phyloP scores from a whole-genome alignment of 1,139 yeast species.

The Kodamaea anthophila region DNA sequence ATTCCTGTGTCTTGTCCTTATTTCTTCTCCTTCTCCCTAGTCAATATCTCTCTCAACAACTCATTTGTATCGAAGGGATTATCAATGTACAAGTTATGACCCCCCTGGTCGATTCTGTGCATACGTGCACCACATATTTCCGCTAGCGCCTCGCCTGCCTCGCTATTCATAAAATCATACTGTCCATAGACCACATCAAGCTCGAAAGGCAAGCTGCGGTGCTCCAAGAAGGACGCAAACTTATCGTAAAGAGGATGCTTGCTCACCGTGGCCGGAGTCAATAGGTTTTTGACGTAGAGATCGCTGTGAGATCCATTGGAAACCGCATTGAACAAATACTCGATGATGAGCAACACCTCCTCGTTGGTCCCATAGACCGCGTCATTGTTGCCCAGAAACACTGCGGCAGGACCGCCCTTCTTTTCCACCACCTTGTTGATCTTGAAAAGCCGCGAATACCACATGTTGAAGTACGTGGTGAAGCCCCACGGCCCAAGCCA shows the following conservation, averaged over 20 bases:
- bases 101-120: constrained; percentile 34
- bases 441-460: constrained; percentile 40
- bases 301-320: constrained; percentile 60
- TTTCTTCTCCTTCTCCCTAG: no score
- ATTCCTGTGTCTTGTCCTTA: no score
- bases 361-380: constrained; percentile 34
- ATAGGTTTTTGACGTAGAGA: constrained; percentile 53
- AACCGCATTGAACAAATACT: constrained; percentile 56
- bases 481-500: constrained; percentile 50
- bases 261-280: constrained; percentile 75
- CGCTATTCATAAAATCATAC: constrained; percentile 79
- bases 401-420: constrained; percentile 26
- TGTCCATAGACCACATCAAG: constrained; percentile 69
- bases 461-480: constrained; percentile 34
- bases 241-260: constrained; percentile 70
- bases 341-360: constrained; percentile 44
- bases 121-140: constrained; percentile 29
- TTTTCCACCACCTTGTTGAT: constrained; percentile 36
- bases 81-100: constrained; percentile 43
- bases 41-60: no score
- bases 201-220: constrained; percentile 29
- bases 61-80: constrained; percentile 52
- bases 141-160: constrained; percentile 58
- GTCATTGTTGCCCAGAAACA: constrained; percentile 24
- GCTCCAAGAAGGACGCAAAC: constrained; percentile 21